Base-by-base conservation (phyloP, 2,329 filamentous ascomycete species). In the Xylariaceae sp. region DNA sequence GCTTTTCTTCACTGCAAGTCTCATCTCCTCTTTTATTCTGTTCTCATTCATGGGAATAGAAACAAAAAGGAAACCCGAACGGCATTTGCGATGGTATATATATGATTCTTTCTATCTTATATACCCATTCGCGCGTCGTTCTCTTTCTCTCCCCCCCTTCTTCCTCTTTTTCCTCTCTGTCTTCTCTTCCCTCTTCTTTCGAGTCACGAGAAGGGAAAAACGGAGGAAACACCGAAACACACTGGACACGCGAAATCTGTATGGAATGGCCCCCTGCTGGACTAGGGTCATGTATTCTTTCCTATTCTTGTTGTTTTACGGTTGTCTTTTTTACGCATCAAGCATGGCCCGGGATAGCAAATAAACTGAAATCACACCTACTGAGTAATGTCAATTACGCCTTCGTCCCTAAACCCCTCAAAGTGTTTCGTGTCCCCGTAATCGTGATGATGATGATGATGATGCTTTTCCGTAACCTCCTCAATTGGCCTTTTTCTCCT, bases 281-380 rank as follows among this genome's bases (percentile, higher is more conserved):
- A 65, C 65, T 63, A 60, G 56, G 60, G 62, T 57, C 56, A 55
- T 58, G n/a, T 15, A 45, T n/a, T 65, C 55, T 64, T 66, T 49
- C 56, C 53, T 61, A 63, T 68, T 66, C 67, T 62, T 67, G 66
- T 66, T 58, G 64, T 67, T 65, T 55, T 67, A 45, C 42, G 53
- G 64, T 60, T 66, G 63, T 55, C 68, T 48, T 66, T 62, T 65
- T 62, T 51, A 50, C 61, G 60, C 62, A 65, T 68, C 62, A 65
- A 64, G 66, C 65, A 67, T 66, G 65, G 67, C 64, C 59, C 61
- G 67, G 70, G 70, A 72, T 75, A 71, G 69, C 69, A 72, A 71
- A 71, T 72, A 67, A 70, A 49, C 72, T 69, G 68, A 58, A 66
- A 56, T 63, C 57, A 55, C 42, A 63, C 42, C 42, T 45, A 45